phyloP scores from a whole-genome alignment of 441 rosid genomes.

The Theobroma grandiflorum region DNA sequence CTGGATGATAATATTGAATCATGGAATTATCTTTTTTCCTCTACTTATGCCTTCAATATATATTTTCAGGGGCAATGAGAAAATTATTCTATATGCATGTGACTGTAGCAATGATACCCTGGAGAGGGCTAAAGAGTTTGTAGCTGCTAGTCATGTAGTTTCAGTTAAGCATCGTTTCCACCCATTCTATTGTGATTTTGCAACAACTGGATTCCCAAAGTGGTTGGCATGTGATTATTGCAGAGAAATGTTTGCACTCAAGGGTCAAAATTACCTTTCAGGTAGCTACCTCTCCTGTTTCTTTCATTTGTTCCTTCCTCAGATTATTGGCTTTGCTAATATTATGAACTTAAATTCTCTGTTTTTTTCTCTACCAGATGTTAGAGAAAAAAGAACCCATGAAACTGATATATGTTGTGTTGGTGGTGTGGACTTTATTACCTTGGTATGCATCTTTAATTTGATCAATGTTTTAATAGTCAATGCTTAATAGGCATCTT shows the following conservation, averaged over 20 bases:
- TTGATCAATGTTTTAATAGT: neutral
- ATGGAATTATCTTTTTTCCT: neutral
- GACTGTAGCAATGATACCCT: conserved; percentile 84
- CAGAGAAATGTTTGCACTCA: conserved; percentile 30
- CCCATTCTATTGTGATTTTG: conserved; percentile 75
- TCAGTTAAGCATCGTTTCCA: conserved; percentile 45
- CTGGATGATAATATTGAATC: neutral
- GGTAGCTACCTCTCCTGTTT: conserved; percentile 34
- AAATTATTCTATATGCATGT: conserved; percentile 71
- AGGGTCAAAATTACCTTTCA: conserved; percentile 39
- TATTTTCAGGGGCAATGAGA: conserved; percentile 57
- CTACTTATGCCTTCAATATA: neutral
- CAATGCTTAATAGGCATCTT: conserved; percentile 7
- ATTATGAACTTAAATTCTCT: neutral
- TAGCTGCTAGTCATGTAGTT: conserved; percentile 34
- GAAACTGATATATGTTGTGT: conserved; percentile 44
- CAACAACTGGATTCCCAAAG: conserved; percentile 59
- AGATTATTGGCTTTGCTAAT: neutral
- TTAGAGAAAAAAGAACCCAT: conserved; percentile 30
- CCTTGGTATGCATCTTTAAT: conserved; percentile 58
- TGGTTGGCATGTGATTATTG: conserved; percentile 71
- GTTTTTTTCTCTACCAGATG: conserved; percentile 34
- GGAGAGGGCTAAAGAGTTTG: conserved; percentile 61
- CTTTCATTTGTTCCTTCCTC: neutral
- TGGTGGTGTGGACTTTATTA: conserved; percentile 79